Evolutionary conservation across 306 rosid genomes (phyloP).

Genomic region (Sphenostylis stenocarpa): DNA sequence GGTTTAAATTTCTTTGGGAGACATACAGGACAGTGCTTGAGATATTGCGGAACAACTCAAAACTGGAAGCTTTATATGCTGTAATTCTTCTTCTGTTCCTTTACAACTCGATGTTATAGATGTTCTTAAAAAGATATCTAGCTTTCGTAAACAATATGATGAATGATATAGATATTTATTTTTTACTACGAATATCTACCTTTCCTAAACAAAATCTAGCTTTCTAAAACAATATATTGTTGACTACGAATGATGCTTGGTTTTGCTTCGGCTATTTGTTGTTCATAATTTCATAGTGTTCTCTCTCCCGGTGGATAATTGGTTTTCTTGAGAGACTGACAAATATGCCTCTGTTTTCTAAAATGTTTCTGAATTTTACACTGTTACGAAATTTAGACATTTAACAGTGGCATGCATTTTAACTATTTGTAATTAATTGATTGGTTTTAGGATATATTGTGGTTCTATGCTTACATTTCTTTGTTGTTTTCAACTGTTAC

Average conservation of each 20-base stretch:
- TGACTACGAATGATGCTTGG: not conserved
- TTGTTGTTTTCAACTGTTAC: not conserved
- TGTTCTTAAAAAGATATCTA: too few species aligned
- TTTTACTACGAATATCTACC: too few species aligned
- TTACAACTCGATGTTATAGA: not conserved
- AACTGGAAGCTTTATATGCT: slow-evolving; percentile 92
- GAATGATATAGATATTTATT: too few species aligned
- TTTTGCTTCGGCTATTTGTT: not conserved
- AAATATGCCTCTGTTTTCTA: not conserved
- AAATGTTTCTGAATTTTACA: not conserved
- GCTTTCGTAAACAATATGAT: too few species aligned
- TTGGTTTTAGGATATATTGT: not conserved
- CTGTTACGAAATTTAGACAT: not conserved
- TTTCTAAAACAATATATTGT: too few species aligned
- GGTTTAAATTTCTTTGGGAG: slow-evolving; percentile 99
- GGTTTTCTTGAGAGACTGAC: not conserved
- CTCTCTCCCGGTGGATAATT: not conserved
- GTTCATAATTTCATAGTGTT: not conserved
- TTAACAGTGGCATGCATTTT: not conserved
- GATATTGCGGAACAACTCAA: slow-evolving; percentile 90
- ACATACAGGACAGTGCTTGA: slow-evolving; percentile 97
- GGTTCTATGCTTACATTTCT: not conserved
- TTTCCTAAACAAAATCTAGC: too few species aligned
- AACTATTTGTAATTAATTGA: not conserved
- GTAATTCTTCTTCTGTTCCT: slow-evolving; percentile 41